Conservation (phyloP, 345 rosid genomes). For the Trapa bicornis region DNA sequence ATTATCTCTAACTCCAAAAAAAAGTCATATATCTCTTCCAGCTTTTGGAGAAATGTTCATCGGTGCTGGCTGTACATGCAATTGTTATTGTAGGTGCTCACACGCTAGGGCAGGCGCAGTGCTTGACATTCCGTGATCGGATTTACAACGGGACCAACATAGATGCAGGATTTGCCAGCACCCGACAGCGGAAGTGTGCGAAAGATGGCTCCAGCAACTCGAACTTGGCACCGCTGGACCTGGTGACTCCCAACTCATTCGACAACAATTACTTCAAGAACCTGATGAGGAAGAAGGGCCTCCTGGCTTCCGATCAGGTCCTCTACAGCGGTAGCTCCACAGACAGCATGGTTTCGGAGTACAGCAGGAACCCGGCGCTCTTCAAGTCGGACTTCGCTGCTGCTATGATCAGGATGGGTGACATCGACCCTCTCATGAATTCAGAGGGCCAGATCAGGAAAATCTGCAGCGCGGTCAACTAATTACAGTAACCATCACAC, state of each 20-base stretch:
- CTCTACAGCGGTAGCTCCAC: conserved; percentile 64
- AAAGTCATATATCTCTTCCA: too few species aligned
- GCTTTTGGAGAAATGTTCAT: too few species aligned
- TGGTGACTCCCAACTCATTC: conserved; percentile 35
- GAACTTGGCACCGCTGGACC: conserved; percentile 59
- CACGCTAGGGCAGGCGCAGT: conserved; percentile 70
- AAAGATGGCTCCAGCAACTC: conserved; percentile 32
- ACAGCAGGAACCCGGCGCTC: conserved; percentile 34
- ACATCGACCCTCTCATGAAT: too few species aligned
- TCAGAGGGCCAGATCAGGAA: too few species aligned
- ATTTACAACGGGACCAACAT: conserved; percentile 71
- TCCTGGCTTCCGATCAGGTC: conserved; percentile 69
- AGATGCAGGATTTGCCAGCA: conserved; percentile 40
- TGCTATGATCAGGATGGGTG: too few species aligned
- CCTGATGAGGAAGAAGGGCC: conserved; percentile 43
- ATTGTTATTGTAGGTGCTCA: conserved; percentile 28
- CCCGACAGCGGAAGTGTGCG: conserved; percentile 40
- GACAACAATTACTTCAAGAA: conserved; percentile 71
- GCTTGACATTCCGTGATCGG: conserved; percentile 44
- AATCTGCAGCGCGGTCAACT: too few species aligned
- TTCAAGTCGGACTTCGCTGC: conserved; percentile 13
- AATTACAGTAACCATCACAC: too few species aligned
- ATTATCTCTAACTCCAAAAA: too few species aligned
- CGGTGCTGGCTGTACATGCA: too few species aligned
- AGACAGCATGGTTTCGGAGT: conserved; percentile 45